phyloP scores from a whole-genome alignment of 768 basidiomycete species.

The Sporobolomyces pararoseus region DNA sequence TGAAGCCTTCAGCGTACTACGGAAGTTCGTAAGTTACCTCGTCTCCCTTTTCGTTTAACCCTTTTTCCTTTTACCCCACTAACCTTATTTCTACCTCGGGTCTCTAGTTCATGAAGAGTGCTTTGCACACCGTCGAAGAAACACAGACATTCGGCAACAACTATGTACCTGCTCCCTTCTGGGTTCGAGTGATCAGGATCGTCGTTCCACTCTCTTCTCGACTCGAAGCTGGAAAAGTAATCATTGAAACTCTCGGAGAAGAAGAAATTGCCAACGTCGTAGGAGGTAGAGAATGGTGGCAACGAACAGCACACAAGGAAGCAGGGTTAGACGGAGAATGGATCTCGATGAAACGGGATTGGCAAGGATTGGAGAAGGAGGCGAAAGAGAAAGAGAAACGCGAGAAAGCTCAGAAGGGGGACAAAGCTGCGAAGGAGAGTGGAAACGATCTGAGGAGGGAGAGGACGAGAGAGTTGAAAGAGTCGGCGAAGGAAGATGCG shows the following conservation, averaged over 20 bases:
- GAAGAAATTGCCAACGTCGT: slow-evolving; percentile 58
- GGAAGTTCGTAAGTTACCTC: slow-evolving; percentile 58
- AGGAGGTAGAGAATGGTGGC: slow-evolving; percentile 97
- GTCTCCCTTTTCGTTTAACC: neutral
- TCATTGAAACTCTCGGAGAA: slow-evolving; percentile 36
- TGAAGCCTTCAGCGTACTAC: slow-evolving; percentile 68
- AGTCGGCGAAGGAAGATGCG: slow-evolving; percentile 14
- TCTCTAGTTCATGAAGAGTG: slow-evolving; percentile 24
- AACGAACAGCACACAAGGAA: slow-evolving; percentile 66
- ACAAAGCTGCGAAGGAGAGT: slow-evolving; percentile 37
- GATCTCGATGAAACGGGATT: slow-evolving; percentile 51
- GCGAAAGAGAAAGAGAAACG: slow-evolving; percentile 32
- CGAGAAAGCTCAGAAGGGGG: slow-evolving; percentile 1
- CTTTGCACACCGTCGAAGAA: slow-evolving; percentile 65
- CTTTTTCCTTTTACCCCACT: slow-evolving; percentile 46
- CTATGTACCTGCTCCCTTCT: slow-evolving; percentile 50
- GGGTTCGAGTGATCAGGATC: slow-evolving; percentile 50
- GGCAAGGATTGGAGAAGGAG: slow-evolving; percentile 41
- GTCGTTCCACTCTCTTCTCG: slow-evolving; percentile 47
- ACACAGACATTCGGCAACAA: slow-evolving; percentile 55
- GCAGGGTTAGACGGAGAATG: slow-evolving; percentile 54
- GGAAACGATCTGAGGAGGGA: slow-evolving; percentile 9
- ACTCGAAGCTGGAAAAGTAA: slow-evolving; percentile 34
- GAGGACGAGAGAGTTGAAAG: slow-evolving; percentile 11
- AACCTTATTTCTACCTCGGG: neutral